Base-by-base conservation (phyloP, 768 basidiomycete species). In the Lentinula edodes region DNA sequence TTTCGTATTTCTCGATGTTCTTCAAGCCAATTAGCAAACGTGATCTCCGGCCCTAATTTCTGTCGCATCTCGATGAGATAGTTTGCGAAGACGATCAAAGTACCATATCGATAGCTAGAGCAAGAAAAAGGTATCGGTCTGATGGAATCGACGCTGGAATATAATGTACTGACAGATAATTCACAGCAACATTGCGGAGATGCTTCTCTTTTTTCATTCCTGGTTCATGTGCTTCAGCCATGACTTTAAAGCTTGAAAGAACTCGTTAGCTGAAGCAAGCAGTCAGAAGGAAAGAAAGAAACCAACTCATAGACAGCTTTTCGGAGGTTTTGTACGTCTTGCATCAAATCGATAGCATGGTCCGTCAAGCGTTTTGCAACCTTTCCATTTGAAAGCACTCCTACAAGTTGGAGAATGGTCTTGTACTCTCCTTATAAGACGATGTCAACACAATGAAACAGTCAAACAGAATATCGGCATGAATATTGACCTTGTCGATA, bases 291-390 rank as follows among this genome's bases (percentile, higher is more conserved):
- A 6, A n/a, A 45, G 20, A 56, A 0, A 20, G 18, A 35, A 51
- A 76, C 90, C 72, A 71, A 98, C 90, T 96, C 93, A 70, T 93
- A 97, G 53, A 99, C 89, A 0, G 97, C 93, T 72, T 92, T 93
- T 39, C 97, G 86, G 42, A 99, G 78, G 70, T 99, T 99, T 73
- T 99, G 97, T 0, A 99, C 95, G 64, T 95, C 95, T 74, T 92
- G 90, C 91, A 95, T 94, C 66, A 88, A 74, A 73, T 98, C 95
- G 66, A 97, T 87, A 1, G 90, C 93, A 23, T 85, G 78, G 71
- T 98, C 96, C 0, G 94, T 88, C 63, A 98, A 72, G 45, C 87
- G 84, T 74, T 99, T 99, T 10, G 97, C 96, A 9, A 87, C 76
- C 73, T 98, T 98, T 18, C 97, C 96, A 67, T 95, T 83, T 7